Conservation (phyloP, 345 rosid genomes). For the Eucalyptus decipiens region DNA sequence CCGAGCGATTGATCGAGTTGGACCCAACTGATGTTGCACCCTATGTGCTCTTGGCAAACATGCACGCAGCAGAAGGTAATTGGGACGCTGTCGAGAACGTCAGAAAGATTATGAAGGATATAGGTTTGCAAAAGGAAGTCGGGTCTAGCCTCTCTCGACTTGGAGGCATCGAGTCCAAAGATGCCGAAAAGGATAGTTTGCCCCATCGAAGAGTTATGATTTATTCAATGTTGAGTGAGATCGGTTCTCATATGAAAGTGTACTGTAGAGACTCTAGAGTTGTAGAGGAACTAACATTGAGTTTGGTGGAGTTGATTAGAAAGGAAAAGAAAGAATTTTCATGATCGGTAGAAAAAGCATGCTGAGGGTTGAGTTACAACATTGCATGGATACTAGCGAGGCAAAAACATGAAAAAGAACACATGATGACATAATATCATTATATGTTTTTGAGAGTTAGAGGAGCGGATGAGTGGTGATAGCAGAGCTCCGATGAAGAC, state of each 20-base stretch:
- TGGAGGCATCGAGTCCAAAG: not conserved
- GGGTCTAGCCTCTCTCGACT: conserved; percentile 1
- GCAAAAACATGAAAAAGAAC: not conserved
- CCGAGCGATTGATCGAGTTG: conserved; percentile 25
- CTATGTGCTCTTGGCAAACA: conserved; percentile 35
- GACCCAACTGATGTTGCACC: conserved; percentile 31
- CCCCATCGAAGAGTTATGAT: conserved; percentile 9
- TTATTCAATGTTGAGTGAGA: conserved; percentile 40
- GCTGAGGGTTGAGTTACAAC: not conserved
- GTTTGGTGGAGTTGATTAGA: not conserved
- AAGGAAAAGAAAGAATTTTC: not conserved
- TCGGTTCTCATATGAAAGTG: conserved; percentile 20
- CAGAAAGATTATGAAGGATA: conserved; percentile 30
- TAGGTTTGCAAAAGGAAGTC: conserved; percentile 5
- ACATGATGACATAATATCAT: not conserved
- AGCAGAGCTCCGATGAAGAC: not conserved
- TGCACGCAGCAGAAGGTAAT: conserved; percentile 37
- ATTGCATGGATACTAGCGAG: not conserved
- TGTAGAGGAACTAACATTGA: not conserved
- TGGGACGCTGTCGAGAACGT: conserved; percentile 42
- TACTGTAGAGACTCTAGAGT: not conserved
- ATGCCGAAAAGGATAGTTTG: not conserved
- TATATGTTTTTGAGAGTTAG: not conserved
- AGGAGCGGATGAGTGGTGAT: not conserved
- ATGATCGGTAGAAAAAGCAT: not conserved